phyloP scores from a whole-genome alignment of 768 basidiomycete species.

The Boletus rubroflammeus region DNA sequence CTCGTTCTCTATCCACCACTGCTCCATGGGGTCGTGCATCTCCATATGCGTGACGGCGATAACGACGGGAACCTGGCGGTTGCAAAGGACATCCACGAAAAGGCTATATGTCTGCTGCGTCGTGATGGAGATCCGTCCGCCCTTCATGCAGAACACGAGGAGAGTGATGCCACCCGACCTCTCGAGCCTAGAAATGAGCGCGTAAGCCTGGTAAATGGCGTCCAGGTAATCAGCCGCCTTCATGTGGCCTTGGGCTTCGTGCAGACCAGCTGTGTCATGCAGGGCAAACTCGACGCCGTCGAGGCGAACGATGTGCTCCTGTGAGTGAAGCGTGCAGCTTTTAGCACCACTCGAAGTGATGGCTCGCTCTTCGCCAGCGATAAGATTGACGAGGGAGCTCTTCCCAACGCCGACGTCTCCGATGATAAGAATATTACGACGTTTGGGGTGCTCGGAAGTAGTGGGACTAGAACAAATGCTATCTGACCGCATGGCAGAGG shows the following conservation, averaged over 20 bases:
- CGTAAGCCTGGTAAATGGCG: conserved; percentile 27
- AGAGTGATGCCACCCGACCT: conserved; percentile 26
- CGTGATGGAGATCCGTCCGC: conserved; percentile 23
- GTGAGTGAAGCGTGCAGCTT: conserved; percentile 36
- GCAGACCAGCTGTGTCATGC: conserved; percentile 29
- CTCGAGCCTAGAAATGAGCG: conserved; percentile 34
- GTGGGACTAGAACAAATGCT: conserved; percentile 15
- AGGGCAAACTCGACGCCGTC: conserved; percentile 18
- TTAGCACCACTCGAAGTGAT: conserved; percentile 26
- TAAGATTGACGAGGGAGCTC: conserved; percentile 42
- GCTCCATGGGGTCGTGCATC: conserved; percentile 30
- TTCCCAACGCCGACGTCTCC: conserved; percentile 34
- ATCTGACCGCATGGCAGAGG: conserved; percentile 9
- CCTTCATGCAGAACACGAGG: conserved; percentile 31
- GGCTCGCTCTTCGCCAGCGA: conserved; percentile 27
- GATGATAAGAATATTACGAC: conserved; percentile 26
- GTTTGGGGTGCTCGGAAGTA: conserved; percentile 4
- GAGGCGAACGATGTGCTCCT: conserved; percentile 18
- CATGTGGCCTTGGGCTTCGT: conserved; percentile 27
- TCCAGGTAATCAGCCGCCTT: conserved; percentile 21
- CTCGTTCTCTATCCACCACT: conserved; percentile 41
- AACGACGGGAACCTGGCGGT: conserved; percentile 29
- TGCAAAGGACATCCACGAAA: conserved; percentile 40
- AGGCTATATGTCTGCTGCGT: conserved; percentile 31
- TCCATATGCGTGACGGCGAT: conserved; percentile 37